These are phyloP conservation scores for Oryza rufipogon DNA, from an alignment of 176 grass and related monocot genomes.

Conservation along the genomic window DNA sequence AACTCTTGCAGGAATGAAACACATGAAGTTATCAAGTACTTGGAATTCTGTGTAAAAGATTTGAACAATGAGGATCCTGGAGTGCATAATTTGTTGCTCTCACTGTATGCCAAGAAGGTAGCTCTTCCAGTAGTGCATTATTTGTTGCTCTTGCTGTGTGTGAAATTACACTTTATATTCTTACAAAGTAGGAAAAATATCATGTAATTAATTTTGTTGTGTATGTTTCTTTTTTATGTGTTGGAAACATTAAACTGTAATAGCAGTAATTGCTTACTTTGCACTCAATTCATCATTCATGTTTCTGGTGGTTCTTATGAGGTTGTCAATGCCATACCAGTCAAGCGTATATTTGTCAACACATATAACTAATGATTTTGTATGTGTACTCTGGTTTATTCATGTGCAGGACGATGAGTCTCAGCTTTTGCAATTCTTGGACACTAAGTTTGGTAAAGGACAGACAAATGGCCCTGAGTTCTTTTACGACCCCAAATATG, in stretches of 20 bases:
- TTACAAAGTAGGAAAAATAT: constrained; percentile 26
- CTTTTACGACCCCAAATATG: constrained; percentile 99
- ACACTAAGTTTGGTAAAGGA: constrained; percentile 83
- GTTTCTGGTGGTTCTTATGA: not conserved
- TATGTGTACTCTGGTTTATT: constrained; percentile 28
- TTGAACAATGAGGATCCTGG: constrained; percentile 84
- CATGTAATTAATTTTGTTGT: not conserved
- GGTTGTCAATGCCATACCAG: constrained; percentile 23
- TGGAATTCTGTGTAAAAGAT: constrained; percentile 96
- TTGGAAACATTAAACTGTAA: constrained; percentile 13
- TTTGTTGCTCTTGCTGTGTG: constrained; percentile 59
- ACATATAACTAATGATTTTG: not conserved
- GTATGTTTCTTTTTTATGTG: constrained; percentile 37
- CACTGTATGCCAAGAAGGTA: constrained; percentile 94
- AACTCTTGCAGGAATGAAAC: constrained; percentile 86
- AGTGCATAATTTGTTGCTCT: constrained; percentile 93
- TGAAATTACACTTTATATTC: constrained; percentile 39
- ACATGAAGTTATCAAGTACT: constrained; percentile 94
- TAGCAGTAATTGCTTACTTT: constrained; percentile 22
- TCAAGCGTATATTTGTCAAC: constrained; percentile 15
- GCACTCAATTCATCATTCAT: not conserved
- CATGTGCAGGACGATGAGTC: constrained; percentile 86
- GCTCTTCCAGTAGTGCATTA: constrained; percentile 44
- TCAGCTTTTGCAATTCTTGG: constrained; percentile 83
- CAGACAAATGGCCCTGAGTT: constrained; percentile 68